A percentile compares a stretch with the other conserved stretches of the same genome.
These are phyloP conservation scores for Saccharomyces hybrid DNA, from an alignment of 1,139 yeast species.

Conservation along the genomic window DNA sequence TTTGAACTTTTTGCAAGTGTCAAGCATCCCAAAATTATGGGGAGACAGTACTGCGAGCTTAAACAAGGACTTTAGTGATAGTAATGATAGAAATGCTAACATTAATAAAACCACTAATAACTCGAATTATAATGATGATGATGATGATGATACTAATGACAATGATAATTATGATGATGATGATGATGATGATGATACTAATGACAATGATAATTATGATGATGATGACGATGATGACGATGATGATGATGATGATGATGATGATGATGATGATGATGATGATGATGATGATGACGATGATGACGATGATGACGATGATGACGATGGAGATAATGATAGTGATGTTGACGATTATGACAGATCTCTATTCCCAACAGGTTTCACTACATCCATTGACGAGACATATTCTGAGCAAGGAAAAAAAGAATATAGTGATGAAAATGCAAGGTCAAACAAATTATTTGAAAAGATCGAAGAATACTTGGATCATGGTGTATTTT, in stretches of 20 bases:
- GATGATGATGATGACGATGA: not conserved
- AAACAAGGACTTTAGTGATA: not conserved
- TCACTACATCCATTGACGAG: not conserved
- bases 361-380: slow-evolving; percentile 4
- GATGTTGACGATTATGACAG: slow-evolving; percentile 2
- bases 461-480: slow-evolving; percentile 9
- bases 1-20: not conserved
- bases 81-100: not conserved
- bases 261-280: not conserved
- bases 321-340: not conserved
- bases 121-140: too few relatives aligned
- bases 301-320: too few relatives aligned
- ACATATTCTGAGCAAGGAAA: not conserved
- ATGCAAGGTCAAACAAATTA: slow-evolving; percentile 6
- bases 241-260: not conserved
- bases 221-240: not conserved
- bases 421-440: not conserved
- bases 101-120: not conserved
- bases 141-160: not conserved
- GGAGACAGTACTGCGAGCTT: not conserved
- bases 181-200: not conserved
- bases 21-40: not conserved
- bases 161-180: not conserved
- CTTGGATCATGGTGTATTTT: slow-evolving; percentile 6
- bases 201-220: not conserved